Evolutionary conservation across 768 basidiomycete genomes (phyloP), one percentile per base, ranked within the genome.

Genomic region (Chalciporus sphaerocephalus): DNA sequence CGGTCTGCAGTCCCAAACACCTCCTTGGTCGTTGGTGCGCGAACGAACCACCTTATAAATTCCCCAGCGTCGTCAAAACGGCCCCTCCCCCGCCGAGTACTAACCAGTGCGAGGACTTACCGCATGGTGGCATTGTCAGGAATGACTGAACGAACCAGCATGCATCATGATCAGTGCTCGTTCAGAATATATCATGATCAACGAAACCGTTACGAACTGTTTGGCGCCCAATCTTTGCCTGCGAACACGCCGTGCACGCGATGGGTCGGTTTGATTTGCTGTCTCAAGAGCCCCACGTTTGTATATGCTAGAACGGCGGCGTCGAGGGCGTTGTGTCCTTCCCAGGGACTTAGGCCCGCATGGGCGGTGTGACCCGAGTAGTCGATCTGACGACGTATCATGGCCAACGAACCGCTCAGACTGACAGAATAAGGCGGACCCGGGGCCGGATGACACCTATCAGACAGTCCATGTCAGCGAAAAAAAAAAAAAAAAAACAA

Each of bases 381-480:
- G 61, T 88, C 84, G 2, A 83, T 80, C 3, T 69, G 59, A 10
- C 88, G 52, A 8, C 75, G 67, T 44, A 82, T 73, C 15, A 88
- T 48, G 3, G 89, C 86, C 5, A 91, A 74, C 52, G 72, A 80
- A 49, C 79, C 71, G 39, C 74, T 78, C 28, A 91, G 68, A 48
- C 80, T 85, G 28, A 84, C 76, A 4, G 81, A 84, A 6, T 76
- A 74, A 5, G 79, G 72, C 1, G 87, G 87, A 1, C 90, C 88
- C 13, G 87, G 83, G 32, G 84, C 86, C 13, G 90, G 87, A 53
- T 89, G 88, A 53, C 84, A 90, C 85, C 88, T 88, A n/a, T n/a
- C n/a, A 38, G 1, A 11, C 42, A 13, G 17, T 38, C 35, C 17
- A 2, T 8, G 30, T 48, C 18, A 42, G 35, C 16, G 21, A 49